Evolutionary conservation across 345 rosid genomes (phyloP), one percentile per base, ranked within the genome.

Genomic region (Nephelium lappaceum): DNA sequence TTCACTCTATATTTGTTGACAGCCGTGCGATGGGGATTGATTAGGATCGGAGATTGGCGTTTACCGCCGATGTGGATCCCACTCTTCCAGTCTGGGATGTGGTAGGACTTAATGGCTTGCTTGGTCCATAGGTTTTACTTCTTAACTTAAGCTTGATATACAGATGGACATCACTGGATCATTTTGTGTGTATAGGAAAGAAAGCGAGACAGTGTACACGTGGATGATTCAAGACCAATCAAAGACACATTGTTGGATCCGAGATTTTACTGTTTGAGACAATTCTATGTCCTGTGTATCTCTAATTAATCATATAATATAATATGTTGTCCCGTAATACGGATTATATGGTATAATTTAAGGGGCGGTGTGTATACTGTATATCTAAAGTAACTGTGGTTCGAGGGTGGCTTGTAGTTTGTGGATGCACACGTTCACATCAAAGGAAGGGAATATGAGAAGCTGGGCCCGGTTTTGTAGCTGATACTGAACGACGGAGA

Each of bases 11-110:
- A 39, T 3, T 60, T 73, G 78, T 73, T 72, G 74, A 77, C 88
- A 83, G 84, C 84, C 85, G 10, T 75, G 78, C 63, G 90, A 83
- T 58, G 21, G 72, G 36, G 88, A 83, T 64, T 75, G 88, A 83
- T 47, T 57, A 25, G 3, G 81, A 69, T 75, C 45, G 78, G 36
- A 36, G 47, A 15, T 64, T 78, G 81, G 71, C 67, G 18, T 64
- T 25, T 60, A 51, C 68, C 16, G 6, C 19, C 27, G 11, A 18
- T 15, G 39, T 47, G 67, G 71, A 70, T n/a, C 85, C 83, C 58
- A 41, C 57, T 11, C 27, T 7, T 31, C 39, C 77, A 60, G 68
- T 58, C 77, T 61, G 67, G 39, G 38, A 57, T 60, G 0, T 23
- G 12, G 15, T 27, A 19, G 39, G 77, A 39, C 55, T 6, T 39